A percentile compares a stretch with the other conserved stretches of the same genome.
Evolutionary conservation across 768 basidiomycete genomes (phyloP).

Genomic region (Russula griseocarnosa): DNA sequence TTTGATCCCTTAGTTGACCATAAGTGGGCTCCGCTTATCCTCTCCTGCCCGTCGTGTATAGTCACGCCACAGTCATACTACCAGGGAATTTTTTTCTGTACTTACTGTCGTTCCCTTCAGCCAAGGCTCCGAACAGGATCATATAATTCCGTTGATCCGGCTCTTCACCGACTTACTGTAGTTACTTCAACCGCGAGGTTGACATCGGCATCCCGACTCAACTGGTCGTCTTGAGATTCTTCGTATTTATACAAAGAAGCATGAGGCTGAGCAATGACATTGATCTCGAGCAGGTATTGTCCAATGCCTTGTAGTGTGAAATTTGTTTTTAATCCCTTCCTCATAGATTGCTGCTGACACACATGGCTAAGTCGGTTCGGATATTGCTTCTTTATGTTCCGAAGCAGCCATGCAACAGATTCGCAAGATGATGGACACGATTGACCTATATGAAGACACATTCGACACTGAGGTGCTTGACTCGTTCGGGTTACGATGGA

Average conservation of each 20-base stretch:
- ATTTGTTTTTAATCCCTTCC: constrained; percentile 19
- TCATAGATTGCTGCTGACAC: constrained; percentile 94
- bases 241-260: constrained; percentile 99
- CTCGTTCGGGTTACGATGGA: constrained; percentile 99
- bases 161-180: constrained; percentile 97
- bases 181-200: constrained; percentile 98
- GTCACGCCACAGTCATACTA: too few relatives aligned
- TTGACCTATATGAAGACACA: constrained; percentile 94
- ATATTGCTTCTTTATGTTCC: constrained; percentile 94
- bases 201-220: constrained; percentile 99
- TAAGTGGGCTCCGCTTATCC: too few relatives aligned
- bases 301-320: background rate
- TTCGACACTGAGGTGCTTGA: constrained; percentile 99
- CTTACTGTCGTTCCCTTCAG: too few relatives aligned
- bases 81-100: too few relatives aligned
- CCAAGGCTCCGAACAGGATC: too few relatives aligned
- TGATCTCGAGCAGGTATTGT: constrained; percentile 83
- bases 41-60: too few relatives aligned
- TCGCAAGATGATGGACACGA: constrained; percentile 99
- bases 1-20: too few relatives aligned
- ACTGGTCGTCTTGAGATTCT: constrained; percentile 98
- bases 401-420: constrained; percentile 99
- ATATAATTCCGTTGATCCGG: constrained; percentile 99
- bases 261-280: constrained; percentile 98
- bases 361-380: constrained; percentile 98